These are phyloP conservation scores for Excoecaria cochinchinensis DNA, from an alignment of 345 rosid genomes.

Conservation along the genomic window DNA sequence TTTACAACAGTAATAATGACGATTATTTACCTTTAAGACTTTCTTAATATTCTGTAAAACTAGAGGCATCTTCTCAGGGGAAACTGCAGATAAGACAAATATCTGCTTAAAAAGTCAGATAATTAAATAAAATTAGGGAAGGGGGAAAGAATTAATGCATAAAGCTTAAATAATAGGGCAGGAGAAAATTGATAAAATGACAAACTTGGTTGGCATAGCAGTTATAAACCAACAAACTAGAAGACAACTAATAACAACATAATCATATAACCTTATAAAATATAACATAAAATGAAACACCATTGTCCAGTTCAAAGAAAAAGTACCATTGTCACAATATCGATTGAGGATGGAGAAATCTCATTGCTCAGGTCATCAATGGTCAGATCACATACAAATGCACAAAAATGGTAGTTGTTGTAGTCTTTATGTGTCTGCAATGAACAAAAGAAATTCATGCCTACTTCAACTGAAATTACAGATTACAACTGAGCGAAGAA, in stretches of 20 bases:
- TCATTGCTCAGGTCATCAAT: slow-evolving; percentile 65
- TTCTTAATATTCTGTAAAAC: slow-evolving; percentile 68
- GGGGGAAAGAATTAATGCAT: slow-evolving; percentile 6
- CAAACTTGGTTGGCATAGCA: too few species aligned
- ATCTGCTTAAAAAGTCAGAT: slow-evolving; percentile 77
- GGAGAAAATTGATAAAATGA: too few species aligned
- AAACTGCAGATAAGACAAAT: slow-evolving; percentile 88
- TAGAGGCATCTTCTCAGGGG: slow-evolving; percentile 87
- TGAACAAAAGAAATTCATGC: slow-evolving; percentile 7
- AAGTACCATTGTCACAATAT: slow-evolving; percentile 90
- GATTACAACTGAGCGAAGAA: neutral
- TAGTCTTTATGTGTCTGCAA: slow-evolving; percentile 82
- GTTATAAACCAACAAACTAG: too few species aligned
- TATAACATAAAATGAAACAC: slow-evolving; percentile 37
- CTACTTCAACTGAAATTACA: slow-evolving; percentile 8
- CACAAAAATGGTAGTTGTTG: slow-evolving; percentile 49
- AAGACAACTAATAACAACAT: neutral
- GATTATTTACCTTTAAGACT: slow-evolving; percentile 65
- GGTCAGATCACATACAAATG: slow-evolving; percentile 82
- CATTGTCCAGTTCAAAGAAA: slow-evolving; percentile 39
- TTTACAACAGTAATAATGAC: slow-evolving; percentile 2
- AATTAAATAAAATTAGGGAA: slow-evolving; percentile 8
- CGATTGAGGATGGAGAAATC: slow-evolving; percentile 72
- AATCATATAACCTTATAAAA: slow-evolving; percentile 1
- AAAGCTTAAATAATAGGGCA: slow-evolving; percentile 5